Base-by-base conservation (phyloP, 2,329 filamentous ascomycete species). In the Penicillium sp. region DNA sequence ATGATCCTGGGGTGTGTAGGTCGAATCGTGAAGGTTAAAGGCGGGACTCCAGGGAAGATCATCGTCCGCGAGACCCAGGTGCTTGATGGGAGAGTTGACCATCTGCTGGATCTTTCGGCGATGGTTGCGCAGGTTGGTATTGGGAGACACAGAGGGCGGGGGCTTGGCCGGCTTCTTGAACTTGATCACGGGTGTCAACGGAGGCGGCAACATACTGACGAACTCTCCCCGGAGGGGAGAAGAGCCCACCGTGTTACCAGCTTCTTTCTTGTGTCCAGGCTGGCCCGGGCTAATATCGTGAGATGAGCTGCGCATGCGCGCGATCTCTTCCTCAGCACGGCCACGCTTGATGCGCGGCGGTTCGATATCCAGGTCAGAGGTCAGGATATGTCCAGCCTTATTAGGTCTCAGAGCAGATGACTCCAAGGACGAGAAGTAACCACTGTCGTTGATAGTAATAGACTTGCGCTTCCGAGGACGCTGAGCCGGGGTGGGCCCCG, bases 361-460 rank as follows among this genome's bases (percentile, higher is more conserved):
- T 61, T 91, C 88, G 46, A 86, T 82, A 64, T 84, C 81, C 40
- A 80, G 70, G 64, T 95, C 91, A 0, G 90, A 92, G 4, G 87
- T 90, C 39, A 90, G 79, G 16, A 89, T 78, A 50, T 83, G 79
- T 14, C 76, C 76, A 54, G 82, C 78, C 58, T 83, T 81, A 57
- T 86, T 84, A 43, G 88, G 85, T 53, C 92, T 84, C 69, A 90
- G 82, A 13, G 82, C 90, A 0, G 94, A 97, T 2, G 94, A 97
- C 63, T 96, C 92, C 16, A 97, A 81, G 0, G 92, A 96, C 1
- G 94, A 97, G 69, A 95, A 96, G 72, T 97, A 99, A 36, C 94
- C 94, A 68, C 92, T 97, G 72, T 99, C 94, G 65, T 89, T 90
- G 77, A 95, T 87, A 11, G 88, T 87, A 27, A 83, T 82, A 63